Conservation (phyloP, 768 basidiomycete genomes). For the Suillus variegatus region DNA sequence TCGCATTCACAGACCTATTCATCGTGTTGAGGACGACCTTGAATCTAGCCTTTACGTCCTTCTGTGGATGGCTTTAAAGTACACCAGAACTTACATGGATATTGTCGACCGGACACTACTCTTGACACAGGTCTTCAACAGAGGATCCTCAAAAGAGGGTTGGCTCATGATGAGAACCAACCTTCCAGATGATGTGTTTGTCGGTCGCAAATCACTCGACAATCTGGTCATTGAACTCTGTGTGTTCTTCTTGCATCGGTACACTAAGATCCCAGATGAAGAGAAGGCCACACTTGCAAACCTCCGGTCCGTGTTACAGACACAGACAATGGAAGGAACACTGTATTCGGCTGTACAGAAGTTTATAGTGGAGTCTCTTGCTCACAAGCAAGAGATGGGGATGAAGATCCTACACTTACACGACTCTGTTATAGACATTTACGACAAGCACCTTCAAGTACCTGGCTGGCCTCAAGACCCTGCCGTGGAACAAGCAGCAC, state of each 20-base stretch:
- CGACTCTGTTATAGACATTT: background rate
- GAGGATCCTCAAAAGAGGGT: background rate
- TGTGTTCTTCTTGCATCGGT: background rate
- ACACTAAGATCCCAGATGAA: background rate
- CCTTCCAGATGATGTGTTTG: background rate
- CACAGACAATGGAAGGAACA: background rate
- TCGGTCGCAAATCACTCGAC: background rate
- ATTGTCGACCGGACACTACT: background rate
- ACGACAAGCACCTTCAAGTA: background rate
- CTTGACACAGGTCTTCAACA: background rate
- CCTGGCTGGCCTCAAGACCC: background rate
- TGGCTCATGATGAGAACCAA: background rate
- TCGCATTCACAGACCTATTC: background rate
- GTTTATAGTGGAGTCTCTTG: background rate
- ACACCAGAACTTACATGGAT: background rate
- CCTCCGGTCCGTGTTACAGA: background rate
- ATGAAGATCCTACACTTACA: background rate
- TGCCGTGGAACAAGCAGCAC: background rate
- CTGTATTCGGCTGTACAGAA: background rate
- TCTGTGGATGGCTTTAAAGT: constrained; percentile 5
- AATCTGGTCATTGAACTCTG: background rate
- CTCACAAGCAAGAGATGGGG: background rate
- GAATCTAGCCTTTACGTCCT: constrained; percentile 5
- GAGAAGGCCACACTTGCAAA: background rate
- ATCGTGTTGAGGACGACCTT: constrained; percentile 5